Conservation (phyloP, 2,329 filamentous ascomycete species). For the Bisporella sp. region DNA sequence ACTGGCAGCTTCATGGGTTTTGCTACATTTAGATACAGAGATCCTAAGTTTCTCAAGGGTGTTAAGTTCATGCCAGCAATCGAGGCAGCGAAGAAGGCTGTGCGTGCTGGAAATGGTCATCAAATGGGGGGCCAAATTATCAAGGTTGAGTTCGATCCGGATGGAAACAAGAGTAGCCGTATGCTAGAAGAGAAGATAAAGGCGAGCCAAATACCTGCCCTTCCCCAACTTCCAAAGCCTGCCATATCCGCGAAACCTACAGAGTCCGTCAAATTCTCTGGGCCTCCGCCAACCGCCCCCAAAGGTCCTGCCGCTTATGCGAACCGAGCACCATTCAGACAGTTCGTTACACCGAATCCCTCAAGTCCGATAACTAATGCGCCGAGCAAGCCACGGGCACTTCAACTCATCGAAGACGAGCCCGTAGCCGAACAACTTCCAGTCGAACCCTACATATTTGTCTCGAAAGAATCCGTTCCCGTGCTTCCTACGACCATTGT, state of each 20-base stretch:
- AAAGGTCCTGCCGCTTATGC: conserved; percentile 56
- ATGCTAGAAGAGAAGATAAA: conserved; percentile 71
- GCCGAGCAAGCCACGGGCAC: conserved; percentile 39
- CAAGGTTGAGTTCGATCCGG: conserved; percentile 80
- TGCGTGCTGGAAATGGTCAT: conserved; percentile 68
- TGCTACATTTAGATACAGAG: conserved; percentile 83
- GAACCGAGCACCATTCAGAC: conserved; percentile 22
- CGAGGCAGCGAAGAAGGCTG: conserved; percentile 74
- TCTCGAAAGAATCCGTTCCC: conserved; percentile 80
- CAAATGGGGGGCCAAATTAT: conserved; percentile 73
- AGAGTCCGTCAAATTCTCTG: conserved; percentile 41
- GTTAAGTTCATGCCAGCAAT: conserved; percentile 56
- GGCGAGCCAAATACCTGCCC: conserved; percentile 41
- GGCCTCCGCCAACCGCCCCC: conserved; percentile 76
- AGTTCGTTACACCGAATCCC: conserved; percentile 8
- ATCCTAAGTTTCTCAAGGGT: conserved; percentile 42
- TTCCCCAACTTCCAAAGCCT: conserved; percentile 15
- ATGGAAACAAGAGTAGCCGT: conserved; percentile 73
- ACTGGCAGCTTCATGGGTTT: conserved; percentile 93
- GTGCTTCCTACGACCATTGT: conserved; percentile 78
- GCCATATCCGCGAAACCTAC: conserved; percentile 19
- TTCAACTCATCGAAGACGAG: conserved; percentile 50
- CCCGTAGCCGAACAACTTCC: conserved; percentile 64
- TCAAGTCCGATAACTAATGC: conserved; percentile 21
- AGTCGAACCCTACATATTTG: conserved; percentile 82